These are phyloP conservation scores for Elymus sibiricus DNA, from an alignment of 176 grass and related monocot species.

Conservation along the genomic window DNA sequence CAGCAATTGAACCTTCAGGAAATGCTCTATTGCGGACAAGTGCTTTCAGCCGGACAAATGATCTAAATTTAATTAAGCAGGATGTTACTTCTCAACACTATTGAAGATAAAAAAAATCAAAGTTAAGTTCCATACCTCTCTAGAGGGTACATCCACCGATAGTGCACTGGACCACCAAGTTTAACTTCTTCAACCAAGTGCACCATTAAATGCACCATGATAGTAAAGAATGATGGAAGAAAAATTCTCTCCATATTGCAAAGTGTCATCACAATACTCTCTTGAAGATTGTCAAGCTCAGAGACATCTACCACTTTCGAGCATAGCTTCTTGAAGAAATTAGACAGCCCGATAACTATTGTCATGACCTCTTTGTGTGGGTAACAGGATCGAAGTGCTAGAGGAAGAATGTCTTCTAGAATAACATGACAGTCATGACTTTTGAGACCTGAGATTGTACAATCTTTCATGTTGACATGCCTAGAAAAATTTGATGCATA, in stretches of 20 bases:
- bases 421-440: slow-evolving; percentile 36
- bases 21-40: slow-evolving; percentile 12
- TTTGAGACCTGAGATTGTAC: slow-evolving; percentile 4
- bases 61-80: not conserved
- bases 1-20: slow-evolving; percentile 28
- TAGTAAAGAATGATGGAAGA: slow-evolving; percentile 20
- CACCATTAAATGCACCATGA: slow-evolving; percentile 26
- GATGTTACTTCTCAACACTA: not conserved
- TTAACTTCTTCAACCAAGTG: slow-evolving; percentile 27
- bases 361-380: not conserved
- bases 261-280: slow-evolving; percentile 3
- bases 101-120: not conserved
- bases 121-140: not conserved
- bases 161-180: slow-evolving; percentile 18
- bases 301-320: too few species aligned
- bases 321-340: too few species aligned
- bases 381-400: slow-evolving; percentile 5
- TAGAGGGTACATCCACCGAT: slow-evolving; percentile 32
- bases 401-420: slow-evolving; percentile 18
- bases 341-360: too few species aligned
- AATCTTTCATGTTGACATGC: slow-evolving; percentile 17
- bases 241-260: slow-evolving; percentile 30
- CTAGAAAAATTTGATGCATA: not conserved
- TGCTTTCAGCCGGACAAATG: not conserved
- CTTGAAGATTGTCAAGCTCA: not conserved